A percentile compares a stretch with the other conserved stretches of the same genome.
phyloP scores from a whole-genome alignment of 1,284 basidiomycete species.

The Puccinia hordei region DNA sequence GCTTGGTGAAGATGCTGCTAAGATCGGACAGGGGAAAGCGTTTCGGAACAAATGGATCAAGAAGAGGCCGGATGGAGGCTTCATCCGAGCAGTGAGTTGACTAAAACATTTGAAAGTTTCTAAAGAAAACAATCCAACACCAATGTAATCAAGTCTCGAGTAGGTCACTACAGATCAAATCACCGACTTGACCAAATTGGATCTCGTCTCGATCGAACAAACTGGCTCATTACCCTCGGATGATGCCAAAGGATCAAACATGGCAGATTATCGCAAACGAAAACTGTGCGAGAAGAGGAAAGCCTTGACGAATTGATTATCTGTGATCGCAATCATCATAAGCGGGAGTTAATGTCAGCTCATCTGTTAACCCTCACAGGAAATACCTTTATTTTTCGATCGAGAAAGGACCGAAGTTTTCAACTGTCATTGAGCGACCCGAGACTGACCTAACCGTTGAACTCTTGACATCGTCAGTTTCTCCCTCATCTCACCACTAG shows the following conservation, averaged over 20 bases:
- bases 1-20: slow-evolving; percentile 58
- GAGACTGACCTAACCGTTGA: slow-evolving; percentile 97
- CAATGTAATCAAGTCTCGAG: slow-evolving; percentile 30
- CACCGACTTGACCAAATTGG: slow-evolving; percentile 72
- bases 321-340: too few relatives aligned
- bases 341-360: neutral
- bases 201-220: slow-evolving; percentile 74
- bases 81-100: slow-evolving; percentile 65
- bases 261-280: slow-evolving; percentile 86
- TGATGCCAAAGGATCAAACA: slow-evolving; percentile 71
- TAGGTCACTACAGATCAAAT: slow-evolving; percentile 64
- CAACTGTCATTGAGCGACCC: slow-evolving; percentile 89
- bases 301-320: slow-evolving; percentile 42
- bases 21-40: slow-evolving; percentile 80
- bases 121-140: neutral
- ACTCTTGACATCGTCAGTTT: slow-evolving; percentile 80
- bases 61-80: slow-evolving; percentile 84
- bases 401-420: slow-evolving; percentile 81
- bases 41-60: slow-evolving; percentile 98
- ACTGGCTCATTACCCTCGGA: slow-evolving; percentile 67
- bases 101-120: slow-evolving; percentile 6
- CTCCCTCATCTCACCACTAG: neutral
- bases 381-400: slow-evolving; percentile 95
- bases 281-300: slow-evolving; percentile 69
- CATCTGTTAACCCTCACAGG: slow-evolving; percentile 62